Base-by-base conservation (phyloP, 441 rosid species). In the Jatropha multifida region DNA sequence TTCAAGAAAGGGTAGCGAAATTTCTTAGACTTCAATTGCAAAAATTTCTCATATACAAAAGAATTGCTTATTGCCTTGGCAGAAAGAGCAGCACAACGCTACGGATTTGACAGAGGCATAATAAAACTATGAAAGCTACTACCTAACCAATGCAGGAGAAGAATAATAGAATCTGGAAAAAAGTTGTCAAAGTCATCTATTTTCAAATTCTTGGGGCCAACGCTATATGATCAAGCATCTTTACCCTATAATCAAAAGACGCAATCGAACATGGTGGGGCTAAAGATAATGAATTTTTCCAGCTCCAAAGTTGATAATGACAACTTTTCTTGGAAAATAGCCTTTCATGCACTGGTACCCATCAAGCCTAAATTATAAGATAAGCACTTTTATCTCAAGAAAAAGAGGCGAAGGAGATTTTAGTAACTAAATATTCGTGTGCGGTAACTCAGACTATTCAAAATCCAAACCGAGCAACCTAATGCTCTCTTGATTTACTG, bases 221-320 rank as follows among this genome's bases (percentile, higher is more conserved):
- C 38, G 72, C 77, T 80, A 73, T 65, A 65, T 55, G 5, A 61
- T 37, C 49, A 65, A 7, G 71, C 54, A 66, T 3, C 12, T 18
- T 32, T 4, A 74, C 49, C 63, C 17, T 49, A 37, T 52, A 65
- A 38, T 1, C 20, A 40, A 54, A 56, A 46, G 65, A 18, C n/a
- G 67, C 78, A 32, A 20, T 37, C 2, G 56, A 68, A 74, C 76
- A 74, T 66, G 77, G 79, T 77, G 79, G 81, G 79, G 81, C 59
- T 13, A 32, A 42, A 61, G 8, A 3, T 17, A 4, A 27, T 15
- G 52, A 74, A 23, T 46, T 79, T 71, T 46, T 23, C 80, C 79
- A 76, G 85, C 82, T 79, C 79, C 20, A 48, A 76, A 71, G 82
- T 76, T 68, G 82, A 74, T 17, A 76, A 32, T 42, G 79, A 78